A percentile compares a stretch with the other conserved stretches of the same genome.
Conservation (phyloP, 495 filamentous ascomycete species). For the Penicillium chermesinum region DNA sequence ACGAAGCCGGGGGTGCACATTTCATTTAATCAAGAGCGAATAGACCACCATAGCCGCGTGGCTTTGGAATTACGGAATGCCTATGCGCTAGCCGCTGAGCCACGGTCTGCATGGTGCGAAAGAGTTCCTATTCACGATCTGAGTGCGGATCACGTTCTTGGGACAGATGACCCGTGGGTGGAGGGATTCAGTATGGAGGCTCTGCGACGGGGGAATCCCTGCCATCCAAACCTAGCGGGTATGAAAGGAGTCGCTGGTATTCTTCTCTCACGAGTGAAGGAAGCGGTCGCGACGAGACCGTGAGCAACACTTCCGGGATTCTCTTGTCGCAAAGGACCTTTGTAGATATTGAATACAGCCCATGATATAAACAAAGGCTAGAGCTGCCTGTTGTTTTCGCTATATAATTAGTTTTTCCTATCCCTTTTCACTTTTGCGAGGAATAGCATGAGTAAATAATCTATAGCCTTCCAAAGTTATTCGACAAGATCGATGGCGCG, state of each 20-base stretch:
- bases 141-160: conserved; percentile 33
- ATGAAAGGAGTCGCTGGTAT: conserved; percentile 31
- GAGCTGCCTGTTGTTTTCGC: no score
- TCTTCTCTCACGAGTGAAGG: conserved; percentile 5
- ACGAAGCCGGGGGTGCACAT: conserved; percentile 28
- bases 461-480: neutral
- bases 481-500: conserved; percentile 11
- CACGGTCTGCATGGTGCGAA: conserved; percentile 27
- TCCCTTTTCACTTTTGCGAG: no score
- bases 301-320: neutral
- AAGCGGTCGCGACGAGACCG: neutral
- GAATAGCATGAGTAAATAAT: no score
- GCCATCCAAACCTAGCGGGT: conserved; percentile 30
- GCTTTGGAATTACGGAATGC: conserved; percentile 24
- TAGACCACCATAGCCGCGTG: conserved; percentile 27
- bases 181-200: conserved; percentile 23
- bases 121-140: conserved; percentile 15
- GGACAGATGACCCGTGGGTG: conserved; percentile 34
- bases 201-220: conserved; percentile 14
- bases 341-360: no score
- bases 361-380: no score
- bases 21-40: conserved; percentile 28
- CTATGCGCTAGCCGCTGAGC: conserved; percentile 22
- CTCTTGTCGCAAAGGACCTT: no score
- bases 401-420: no score